These are phyloP conservation scores for Smallanthus sonchifolius DNA, from an alignment of 129 eudicot species.

Conservation along the genomic window DNA sequence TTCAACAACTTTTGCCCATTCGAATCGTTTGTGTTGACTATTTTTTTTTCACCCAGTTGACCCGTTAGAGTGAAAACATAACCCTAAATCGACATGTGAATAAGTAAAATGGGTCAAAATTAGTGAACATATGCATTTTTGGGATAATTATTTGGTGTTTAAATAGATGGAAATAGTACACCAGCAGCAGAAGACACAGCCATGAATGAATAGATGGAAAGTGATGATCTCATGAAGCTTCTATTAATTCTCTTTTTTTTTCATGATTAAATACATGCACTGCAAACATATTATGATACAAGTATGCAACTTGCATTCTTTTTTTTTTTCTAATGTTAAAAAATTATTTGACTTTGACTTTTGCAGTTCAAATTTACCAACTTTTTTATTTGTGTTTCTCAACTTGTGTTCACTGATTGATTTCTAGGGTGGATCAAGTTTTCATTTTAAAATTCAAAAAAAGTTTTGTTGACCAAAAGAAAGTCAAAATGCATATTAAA, in stretches of 20 bases:
- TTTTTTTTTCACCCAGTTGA: neutral
- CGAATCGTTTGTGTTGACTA: neutral
- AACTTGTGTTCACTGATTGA: too few relatives aligned
- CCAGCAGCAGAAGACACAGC: slow-evolving; percentile 23
- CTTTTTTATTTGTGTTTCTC: too few relatives aligned
- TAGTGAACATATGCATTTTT: neutral
- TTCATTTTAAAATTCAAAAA: too few relatives aligned
- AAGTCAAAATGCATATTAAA: too few relatives aligned
- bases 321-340: neutral
- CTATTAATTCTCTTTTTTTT: neutral
- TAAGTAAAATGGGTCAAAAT: neutral
- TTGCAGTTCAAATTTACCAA: neutral
- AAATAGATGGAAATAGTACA: slow-evolving; percentile 28
- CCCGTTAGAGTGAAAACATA: neutral
- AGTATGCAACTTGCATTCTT: slow-evolving; percentile 28
- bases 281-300: slow-evolving; percentile 31
- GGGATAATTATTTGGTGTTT: neutral
- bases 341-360: neutral
- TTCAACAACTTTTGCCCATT: neutral
- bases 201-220: slow-evolving; percentile 29
- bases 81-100: neutral
- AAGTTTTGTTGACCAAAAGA: too few relatives aligned
- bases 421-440: too few relatives aligned
- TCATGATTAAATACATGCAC: slow-evolving; percentile 15
- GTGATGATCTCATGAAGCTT: slow-evolving; percentile 23